Base-by-base conservation (phyloP, 2,329 filamentous ascomycete species). In the Aspergillus glaucus region DNA sequence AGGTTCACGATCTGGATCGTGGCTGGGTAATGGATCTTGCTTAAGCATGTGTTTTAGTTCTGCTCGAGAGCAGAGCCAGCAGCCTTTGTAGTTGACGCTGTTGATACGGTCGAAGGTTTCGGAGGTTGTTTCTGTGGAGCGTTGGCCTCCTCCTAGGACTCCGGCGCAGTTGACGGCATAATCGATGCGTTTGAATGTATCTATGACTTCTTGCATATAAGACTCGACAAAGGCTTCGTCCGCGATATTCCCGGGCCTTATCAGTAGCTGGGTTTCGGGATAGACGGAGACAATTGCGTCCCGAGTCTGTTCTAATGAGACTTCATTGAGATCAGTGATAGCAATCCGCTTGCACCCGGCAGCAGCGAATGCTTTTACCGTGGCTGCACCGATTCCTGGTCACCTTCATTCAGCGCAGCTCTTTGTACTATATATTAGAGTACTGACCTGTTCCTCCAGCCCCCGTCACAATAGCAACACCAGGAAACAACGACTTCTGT, bases 131-230 rank as follows among this genome's bases (percentile, higher is more conserved):
- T 81, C 77, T 26, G 70, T 50, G 2, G 63, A 63, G 21, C 61
- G 58, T 17, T 53, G 37, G 3, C 56, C 45, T 5, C 56, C 43
- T 6, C 62, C 59, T 10, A 65, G 43, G 56, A 81, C 70, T 0
- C 79, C 79, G 0, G 79, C 79, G 46, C 78, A 80, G 49, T 78
- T 78, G 6, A 81, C 75, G 0, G 73, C 73, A 57, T 82, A 82
- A 56, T 82, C 79, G 3, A 82, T 59, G 6, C 79, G 73, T 0
- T 62, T 62, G 49, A 79, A 78, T 0, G 55, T 53, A 4, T 61
- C 59, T 0, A 67, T 59, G 1, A 67, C 62, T 8, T 49, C 22
- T 5, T 37, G 28, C 10, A 57, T 32, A 15, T 78, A 69, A 0
- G 58, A 57, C 3, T 67, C 61, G 21, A 75, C 69, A 50, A 76